A percentile compares a stretch with the other conserved stretches of the same genome.
Conservation (phyloP, 768 basidiomycete genomes). For the Boletus vinaceobasis region DNA sequence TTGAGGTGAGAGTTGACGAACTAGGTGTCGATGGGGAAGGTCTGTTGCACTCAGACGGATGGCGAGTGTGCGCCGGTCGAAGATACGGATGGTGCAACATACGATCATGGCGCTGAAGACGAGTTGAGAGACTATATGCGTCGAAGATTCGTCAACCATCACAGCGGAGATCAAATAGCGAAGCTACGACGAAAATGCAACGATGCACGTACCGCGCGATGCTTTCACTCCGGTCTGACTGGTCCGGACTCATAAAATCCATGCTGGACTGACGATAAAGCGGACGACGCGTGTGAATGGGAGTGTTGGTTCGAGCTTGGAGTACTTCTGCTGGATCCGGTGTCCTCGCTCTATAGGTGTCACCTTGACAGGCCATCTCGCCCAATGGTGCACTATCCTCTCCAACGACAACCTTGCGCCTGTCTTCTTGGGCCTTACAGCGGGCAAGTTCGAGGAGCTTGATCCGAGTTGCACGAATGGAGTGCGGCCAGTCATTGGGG, state of each 20-base stretch:
- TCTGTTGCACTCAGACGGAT: conserved; percentile 21
- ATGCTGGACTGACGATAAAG: conserved; percentile 82
- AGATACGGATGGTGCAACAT: conserved; percentile 62
- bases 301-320: conserved; percentile 49
- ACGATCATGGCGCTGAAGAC: conserved; percentile 63
- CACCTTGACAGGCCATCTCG: conserved; percentile 7
- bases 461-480: conserved; percentile 73
- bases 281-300: conserved; percentile 44
- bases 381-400: conserved; percentile 40
- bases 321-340: conserved; percentile 39
- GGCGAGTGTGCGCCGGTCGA: conserved; percentile 31
- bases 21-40: conserved; percentile 54
- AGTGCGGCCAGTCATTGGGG: conserved; percentile 77
- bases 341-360: conserved; percentile 13
- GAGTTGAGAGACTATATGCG: conserved; percentile 55
- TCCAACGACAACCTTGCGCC: conserved; percentile 39
- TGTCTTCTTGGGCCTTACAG: conserved; percentile 53
- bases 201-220: conserved; percentile 57
- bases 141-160: conserved; percentile 8
- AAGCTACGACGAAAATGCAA: neutral
- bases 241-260: conserved; percentile 69
- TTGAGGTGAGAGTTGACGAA: conserved; percentile 58
- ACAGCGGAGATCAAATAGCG: neutral
- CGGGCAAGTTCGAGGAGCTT: conserved; percentile 82
- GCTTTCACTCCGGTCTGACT: conserved; percentile 42